Conservation (phyloP, 768 basidiomycete genomes). For the Trametes cubensis region DNA sequence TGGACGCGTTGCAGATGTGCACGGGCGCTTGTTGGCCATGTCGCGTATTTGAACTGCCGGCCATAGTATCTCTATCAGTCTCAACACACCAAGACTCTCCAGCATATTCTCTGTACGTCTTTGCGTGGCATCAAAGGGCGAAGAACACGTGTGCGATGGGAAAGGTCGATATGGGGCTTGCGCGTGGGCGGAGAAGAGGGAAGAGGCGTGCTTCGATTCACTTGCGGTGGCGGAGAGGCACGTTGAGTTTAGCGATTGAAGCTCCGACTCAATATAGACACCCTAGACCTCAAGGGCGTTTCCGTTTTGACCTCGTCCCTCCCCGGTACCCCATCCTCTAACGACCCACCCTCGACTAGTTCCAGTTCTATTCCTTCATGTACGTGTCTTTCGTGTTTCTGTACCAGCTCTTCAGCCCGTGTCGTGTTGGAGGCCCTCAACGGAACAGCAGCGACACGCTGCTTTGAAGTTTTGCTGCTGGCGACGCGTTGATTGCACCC, state of each 20-base stretch:
- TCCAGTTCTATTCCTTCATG: conserved; percentile 32
- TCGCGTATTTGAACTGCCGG: conserved; percentile 3
- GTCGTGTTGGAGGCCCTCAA: not conserved
- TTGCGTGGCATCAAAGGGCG: not conserved
- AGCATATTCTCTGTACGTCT: too few species aligned
- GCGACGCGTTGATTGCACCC: conserved; percentile 22
- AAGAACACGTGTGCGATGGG: not conserved
- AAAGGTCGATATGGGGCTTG: conserved; percentile 1
- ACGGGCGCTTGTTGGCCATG: not conserved
- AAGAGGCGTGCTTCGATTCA: conserved; percentile 9
- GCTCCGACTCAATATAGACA: conserved; percentile 27
- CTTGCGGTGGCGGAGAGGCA: conserved; percentile 18
- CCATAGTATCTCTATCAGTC: not conserved
- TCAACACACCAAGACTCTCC: not conserved
- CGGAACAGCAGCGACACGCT: not conserved
- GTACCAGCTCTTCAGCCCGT: not conserved
- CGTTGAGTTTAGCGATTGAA: conserved; percentile 26
- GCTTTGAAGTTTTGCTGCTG: conserved; percentile 9
- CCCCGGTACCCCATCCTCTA: conserved; percentile 31
- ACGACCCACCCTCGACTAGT: conserved; percentile 30
- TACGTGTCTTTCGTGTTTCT: conserved; percentile 29
- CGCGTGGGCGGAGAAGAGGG: conserved; percentile 5
- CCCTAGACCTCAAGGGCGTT: conserved; percentile 29
- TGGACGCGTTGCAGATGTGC: not conserved
- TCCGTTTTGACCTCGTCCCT: conserved; percentile 31